These are phyloP conservation scores for Physcia stellaris DNA, from an alignment of 495 filamentous ascomycete species.

Conservation along the genomic window DNA sequence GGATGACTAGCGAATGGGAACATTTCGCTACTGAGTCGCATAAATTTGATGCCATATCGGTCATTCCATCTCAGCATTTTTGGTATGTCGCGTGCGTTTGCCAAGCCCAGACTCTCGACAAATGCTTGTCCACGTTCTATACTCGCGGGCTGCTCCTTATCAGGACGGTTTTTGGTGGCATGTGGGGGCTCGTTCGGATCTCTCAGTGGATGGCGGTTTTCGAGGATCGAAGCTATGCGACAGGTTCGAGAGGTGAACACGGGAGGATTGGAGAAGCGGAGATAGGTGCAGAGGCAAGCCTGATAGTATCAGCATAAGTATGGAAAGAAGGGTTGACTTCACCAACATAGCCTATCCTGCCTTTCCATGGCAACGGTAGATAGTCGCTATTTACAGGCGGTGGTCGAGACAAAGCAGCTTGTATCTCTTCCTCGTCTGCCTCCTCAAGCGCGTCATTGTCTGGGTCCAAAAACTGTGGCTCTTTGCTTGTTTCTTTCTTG, in stretches of 20 bases:
- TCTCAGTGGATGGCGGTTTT: constrained; percentile 68
- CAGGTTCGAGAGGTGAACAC: constrained; percentile 89
- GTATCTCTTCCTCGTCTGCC: constrained; percentile 32
- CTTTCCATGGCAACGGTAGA: constrained; percentile 86
- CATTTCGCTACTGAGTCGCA: constrained; percentile 89
- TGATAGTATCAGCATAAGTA: constrained; percentile 18
- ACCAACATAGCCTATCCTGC: constrained; percentile 75
- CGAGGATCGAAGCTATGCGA: constrained; percentile 79
- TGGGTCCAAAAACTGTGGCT: constrained; percentile 20
- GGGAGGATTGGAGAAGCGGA: constrained; percentile 70
- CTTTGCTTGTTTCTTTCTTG: constrained; percentile 15
- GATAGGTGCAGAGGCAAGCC: constrained; percentile 89
- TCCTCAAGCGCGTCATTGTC: constrained; percentile 22
- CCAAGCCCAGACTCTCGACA: constrained; percentile 63
- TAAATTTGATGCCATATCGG: constrained; percentile 80
- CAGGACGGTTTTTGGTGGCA: constrained; percentile 67
- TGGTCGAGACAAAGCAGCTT: constrained; percentile 37
- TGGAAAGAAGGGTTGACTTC: background rate
- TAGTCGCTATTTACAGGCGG: constrained; percentile 77
- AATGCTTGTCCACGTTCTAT: constrained; percentile 50
- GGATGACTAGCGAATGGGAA: constrained; percentile 88
- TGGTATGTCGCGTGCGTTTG: constrained; percentile 68
- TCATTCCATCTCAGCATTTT: constrained; percentile 93
- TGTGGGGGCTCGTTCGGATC: constrained; percentile 67
- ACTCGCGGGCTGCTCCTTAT: constrained; percentile 52